Percentiles rank a stretch among this genome's conserved stretches.
phyloP scores from a whole-genome alignment of 2,329 filamentous ascomycete species.

The Exutisphaerella laricina region DNA sequence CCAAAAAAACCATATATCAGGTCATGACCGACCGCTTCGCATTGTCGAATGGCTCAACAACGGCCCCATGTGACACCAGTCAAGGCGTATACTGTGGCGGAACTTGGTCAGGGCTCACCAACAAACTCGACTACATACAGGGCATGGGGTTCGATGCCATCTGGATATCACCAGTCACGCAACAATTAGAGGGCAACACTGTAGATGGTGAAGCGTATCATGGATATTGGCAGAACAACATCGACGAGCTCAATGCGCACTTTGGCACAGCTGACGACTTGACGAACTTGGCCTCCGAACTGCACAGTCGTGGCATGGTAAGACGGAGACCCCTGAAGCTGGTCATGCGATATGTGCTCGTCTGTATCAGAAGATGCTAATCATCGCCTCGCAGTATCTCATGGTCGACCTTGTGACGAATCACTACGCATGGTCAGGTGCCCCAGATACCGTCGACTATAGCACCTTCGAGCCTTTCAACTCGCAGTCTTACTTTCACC shows the following conservation, averaged over 20 bases:
- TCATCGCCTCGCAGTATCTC: slow-evolving; percentile 27
- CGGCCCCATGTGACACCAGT: slow-evolving; percentile 34
- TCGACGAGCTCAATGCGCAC: slow-evolving; percentile 38
- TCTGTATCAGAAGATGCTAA: too few species aligned
- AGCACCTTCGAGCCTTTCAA: slow-evolving; percentile 39
- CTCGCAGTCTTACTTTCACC: slow-evolving; percentile 41
- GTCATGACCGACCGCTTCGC: slow-evolving; percentile 41
- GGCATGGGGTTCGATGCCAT: slow-evolving; percentile 36
- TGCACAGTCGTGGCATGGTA: slow-evolving; percentile 36
- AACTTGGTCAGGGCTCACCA: slow-evolving; percentile 53
- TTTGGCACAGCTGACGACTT: slow-evolving; percentile 37
- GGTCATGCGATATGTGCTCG: too few species aligned
- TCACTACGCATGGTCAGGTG: slow-evolving; percentile 34
- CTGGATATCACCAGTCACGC: slow-evolving; percentile 54
- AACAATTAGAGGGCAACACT: slow-evolving; percentile 37
- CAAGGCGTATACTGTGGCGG: slow-evolving; percentile 54
- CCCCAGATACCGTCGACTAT: slow-evolving; percentile 28
- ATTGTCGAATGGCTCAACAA: slow-evolving; percentile 37
- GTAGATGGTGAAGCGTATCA: slow-evolving; percentile 46
- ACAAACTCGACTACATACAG: slow-evolving; percentile 58
- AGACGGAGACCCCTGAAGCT: too few species aligned
- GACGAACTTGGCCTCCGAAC: slow-evolving; percentile 30
- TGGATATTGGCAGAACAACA: slow-evolving; percentile 51
- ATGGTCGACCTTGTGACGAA: slow-evolving; percentile 38
- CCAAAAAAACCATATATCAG: slow-evolving; percentile 39